These are phyloP conservation scores for Epichloe gansuensis DNA, from an alignment of 2,329 filamentous ascomycete species.

Conservation along the genomic window DNA sequence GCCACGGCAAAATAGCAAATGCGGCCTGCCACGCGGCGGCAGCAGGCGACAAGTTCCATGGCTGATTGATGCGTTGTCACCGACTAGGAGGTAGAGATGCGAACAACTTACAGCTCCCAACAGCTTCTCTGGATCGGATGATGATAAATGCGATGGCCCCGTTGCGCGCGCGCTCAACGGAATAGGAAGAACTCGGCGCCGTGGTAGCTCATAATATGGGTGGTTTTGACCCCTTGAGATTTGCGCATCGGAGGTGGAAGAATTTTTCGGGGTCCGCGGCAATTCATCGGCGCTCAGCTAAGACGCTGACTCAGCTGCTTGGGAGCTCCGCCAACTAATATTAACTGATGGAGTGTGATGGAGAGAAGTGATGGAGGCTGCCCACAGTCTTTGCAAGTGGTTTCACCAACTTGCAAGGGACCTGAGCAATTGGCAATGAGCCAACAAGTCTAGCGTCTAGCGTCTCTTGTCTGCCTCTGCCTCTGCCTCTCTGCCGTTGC, in stretches of 20 bases:
- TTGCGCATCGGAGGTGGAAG: constrained; percentile 22
- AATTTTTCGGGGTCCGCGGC: constrained; percentile 21
- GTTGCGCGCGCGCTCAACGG: constrained; percentile 23
- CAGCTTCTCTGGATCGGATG: constrained; percentile 22
- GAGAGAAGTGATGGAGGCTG: no score
- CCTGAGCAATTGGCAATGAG: neutral
- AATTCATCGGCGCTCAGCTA: constrained; percentile 2
- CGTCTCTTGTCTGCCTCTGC: neutral
- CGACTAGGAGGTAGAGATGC: constrained; percentile 1
- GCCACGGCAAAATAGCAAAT: constrained; percentile 4
- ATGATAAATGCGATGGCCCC: constrained; percentile 32
- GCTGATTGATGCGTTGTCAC: constrained; percentile 6
- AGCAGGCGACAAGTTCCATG: constrained; percentile 2
- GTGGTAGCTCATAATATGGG: constrained; percentile 17
- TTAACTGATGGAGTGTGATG: no score
- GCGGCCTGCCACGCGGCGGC: constrained; percentile 3
- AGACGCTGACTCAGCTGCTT: neutral
- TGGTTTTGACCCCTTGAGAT: constrained; percentile 20
- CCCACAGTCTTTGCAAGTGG: neutral
- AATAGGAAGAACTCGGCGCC: constrained; percentile 36
- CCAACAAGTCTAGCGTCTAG: no score
- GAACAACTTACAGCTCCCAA: constrained; percentile 23
- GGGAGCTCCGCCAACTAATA: neutral
- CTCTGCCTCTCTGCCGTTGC: neutral
- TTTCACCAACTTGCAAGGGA: neutral